These are phyloP conservation scores for Lasiosphaeris hirsuta DNA, from an alignment of 495 filamentous ascomycete species.

Conservation along the genomic window DNA sequence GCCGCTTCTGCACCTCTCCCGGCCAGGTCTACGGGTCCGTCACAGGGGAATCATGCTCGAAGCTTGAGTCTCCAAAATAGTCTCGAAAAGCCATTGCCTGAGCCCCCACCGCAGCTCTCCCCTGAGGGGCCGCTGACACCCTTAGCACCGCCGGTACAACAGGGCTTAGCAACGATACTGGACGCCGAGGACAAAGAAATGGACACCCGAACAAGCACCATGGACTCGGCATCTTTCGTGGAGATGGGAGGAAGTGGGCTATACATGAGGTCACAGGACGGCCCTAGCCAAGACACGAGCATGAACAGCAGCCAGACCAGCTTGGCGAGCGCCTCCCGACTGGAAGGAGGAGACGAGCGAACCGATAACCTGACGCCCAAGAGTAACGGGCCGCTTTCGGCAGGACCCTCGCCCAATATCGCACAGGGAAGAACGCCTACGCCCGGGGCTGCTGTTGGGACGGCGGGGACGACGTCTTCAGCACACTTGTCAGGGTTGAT, in stretches of 20 bases:
- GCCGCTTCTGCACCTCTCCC: constrained; percentile 27
- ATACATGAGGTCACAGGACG: constrained; percentile 26
- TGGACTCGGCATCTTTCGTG: constrained; percentile 57
- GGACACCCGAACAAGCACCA: constrained; percentile 52
- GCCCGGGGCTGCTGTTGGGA: constrained; percentile 50
- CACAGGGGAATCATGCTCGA: constrained; percentile 42
- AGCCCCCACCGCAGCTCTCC: constrained; percentile 42
- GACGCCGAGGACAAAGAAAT: constrained; percentile 27
- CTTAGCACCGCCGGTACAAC: constrained; percentile 14
- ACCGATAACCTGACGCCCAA: constrained; percentile 47
- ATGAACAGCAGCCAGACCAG: constrained; percentile 59
- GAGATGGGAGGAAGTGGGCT: constrained; percentile 30
- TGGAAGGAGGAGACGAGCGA: constrained; percentile 44
- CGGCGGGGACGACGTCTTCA: constrained; percentile 39
- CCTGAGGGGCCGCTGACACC: constrained; percentile 36
- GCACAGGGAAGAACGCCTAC: constrained; percentile 36
- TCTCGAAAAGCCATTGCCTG: constrained; percentile 51
- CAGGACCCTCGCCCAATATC: constrained; percentile 44
- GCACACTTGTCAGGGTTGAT: constrained; percentile 79
- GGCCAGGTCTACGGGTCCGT: constrained; percentile 15
- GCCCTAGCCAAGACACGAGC: constrained; percentile 20
- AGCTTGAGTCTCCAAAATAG: constrained; percentile 49
- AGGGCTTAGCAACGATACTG: constrained; percentile 28
- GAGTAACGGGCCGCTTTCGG: constrained; percentile 50
- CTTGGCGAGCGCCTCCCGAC: constrained; percentile 37